Conservation (phyloP, 169 alveolate species). For the Neospora caninum region DNA sequence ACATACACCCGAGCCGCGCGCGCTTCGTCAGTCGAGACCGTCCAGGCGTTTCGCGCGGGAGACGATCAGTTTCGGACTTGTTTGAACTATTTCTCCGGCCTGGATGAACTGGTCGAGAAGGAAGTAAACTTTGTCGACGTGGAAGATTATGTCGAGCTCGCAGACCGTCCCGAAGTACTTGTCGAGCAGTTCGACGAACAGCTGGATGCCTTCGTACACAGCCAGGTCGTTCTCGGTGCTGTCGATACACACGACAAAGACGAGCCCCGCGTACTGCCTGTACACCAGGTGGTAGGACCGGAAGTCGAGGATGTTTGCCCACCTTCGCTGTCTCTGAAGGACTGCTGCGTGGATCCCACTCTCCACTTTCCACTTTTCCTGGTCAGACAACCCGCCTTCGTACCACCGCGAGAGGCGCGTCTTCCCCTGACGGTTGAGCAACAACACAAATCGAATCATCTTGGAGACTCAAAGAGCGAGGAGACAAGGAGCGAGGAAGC, state of each 20-base stretch:
- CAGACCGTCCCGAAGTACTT: constrained; percentile 90
- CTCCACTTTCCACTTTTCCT: constrained; percentile 80
- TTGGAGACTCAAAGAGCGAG: background rate
- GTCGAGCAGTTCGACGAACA: constrained; percentile 83
- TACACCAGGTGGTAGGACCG: constrained; percentile 80
- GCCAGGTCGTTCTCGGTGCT: constrained; percentile 85
- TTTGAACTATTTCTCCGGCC: constrained; percentile 80
- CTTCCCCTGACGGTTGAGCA: constrained; percentile 90
- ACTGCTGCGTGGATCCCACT: constrained; percentile 84
- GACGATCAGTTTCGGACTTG: background rate
- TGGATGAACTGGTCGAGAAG: constrained; percentile 85
- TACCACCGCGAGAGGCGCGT: constrained; percentile 90
- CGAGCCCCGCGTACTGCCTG: constrained; percentile 91
- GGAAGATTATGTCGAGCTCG: constrained; percentile 90
- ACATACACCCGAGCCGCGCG: no score
- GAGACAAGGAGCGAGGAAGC: background rate
- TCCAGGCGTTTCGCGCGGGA: constrained; percentile 37
- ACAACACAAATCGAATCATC: constrained; percentile 84
- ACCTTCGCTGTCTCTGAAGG: constrained; percentile 77
- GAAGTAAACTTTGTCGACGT: constrained; percentile 87
- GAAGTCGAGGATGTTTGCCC: constrained; percentile 86
- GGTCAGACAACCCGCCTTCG: constrained; percentile 77
- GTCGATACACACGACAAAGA: constrained; percentile 88
- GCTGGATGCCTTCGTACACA: constrained; percentile 85
- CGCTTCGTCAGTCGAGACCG: constrained; percentile 58